phyloP scores from a whole-genome alignment of 169 alveolate genomes.

The Cryptosporidium bovis region DNA sequence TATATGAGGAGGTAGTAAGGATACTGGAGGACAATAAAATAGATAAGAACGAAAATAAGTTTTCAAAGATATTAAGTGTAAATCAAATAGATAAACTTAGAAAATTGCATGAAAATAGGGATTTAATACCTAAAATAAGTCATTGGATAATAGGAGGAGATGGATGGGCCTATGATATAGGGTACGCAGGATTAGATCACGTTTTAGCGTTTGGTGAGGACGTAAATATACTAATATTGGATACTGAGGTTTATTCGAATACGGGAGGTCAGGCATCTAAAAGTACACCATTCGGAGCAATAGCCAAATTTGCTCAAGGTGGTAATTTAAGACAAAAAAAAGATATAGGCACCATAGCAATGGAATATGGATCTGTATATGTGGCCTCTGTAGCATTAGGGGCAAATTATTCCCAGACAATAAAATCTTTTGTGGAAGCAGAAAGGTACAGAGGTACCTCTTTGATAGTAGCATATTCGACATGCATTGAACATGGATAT shows the following conservation, averaged over 20 bases:
- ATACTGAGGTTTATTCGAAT: conserved; percentile 81
- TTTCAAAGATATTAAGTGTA: conserved; percentile 12
- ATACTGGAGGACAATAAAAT: conserved; percentile 62
- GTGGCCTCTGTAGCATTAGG: conserved; percentile 81
- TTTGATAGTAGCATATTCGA: conserved; percentile 79
- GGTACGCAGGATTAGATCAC: conserved; percentile 80
- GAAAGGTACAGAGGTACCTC: conserved; percentile 80
- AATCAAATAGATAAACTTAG: neutral
- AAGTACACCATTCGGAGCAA: conserved; percentile 81
- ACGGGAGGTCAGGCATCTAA: conserved; percentile 82
- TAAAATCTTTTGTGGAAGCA: conserved; percentile 78
- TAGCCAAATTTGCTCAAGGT: conserved; percentile 80
- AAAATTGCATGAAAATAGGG: conserved; percentile 34
- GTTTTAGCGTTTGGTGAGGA: conserved; percentile 77
- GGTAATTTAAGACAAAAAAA: conserved; percentile 79
- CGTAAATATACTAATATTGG: conserved; percentile 78
- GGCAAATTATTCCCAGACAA: conserved; percentile 78
- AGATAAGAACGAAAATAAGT: neutral
- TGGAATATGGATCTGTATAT: conserved; percentile 80
- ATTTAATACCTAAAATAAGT: conserved; percentile 75
- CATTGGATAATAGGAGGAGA: conserved; percentile 82
- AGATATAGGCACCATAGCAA: conserved; percentile 82
- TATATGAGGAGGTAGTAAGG: conserved; percentile 56
- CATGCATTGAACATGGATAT: conserved; percentile 81
- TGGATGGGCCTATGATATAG: conserved; percentile 84